Evolutionary conservation across 257 asterid species (phyloP).

Genomic region (Capsicum pubescens): DNA sequence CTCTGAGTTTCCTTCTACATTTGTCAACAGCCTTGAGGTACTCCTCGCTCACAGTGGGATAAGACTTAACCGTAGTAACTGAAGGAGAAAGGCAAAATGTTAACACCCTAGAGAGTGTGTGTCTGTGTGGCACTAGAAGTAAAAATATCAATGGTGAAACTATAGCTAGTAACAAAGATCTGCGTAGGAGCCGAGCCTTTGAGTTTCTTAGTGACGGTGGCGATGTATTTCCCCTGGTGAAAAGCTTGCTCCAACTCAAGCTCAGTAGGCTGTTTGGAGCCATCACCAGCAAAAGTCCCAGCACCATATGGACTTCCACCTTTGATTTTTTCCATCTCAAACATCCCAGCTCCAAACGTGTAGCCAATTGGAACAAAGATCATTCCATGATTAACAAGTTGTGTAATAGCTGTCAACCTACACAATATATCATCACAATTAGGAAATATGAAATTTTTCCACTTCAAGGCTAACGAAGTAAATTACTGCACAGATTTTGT

Average conservation of each 20-base stretch:
- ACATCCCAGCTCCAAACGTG: conserved; percentile 70
- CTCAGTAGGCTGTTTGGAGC: conserved; percentile 39
- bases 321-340: conserved; percentile 52
- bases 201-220: conserved; percentile 42
- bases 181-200: conserved; percentile 36
- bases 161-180: neutral
- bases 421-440: neutral
- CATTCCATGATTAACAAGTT: conserved; percentile 70
- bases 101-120: conserved; percentile 37
- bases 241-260: conserved; percentile 38
- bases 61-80: conserved; percentile 40
- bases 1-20: too few species aligned
- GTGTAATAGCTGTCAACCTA: conserved; percentile 71
- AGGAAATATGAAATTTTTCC: neutral
- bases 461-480: neutral
- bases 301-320: conserved; percentile 53
- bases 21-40: too few species aligned
- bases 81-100: conserved; percentile 31
- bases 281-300: conserved; percentile 53
- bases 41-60: too few species aligned
- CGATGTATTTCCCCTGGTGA: conserved; percentile 48
- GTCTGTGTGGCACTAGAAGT: conserved; percentile 37
- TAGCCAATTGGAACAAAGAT: conserved; percentile 70
- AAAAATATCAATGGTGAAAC: too few species aligned
- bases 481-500: too few species aligned